Base-by-base conservation (phyloP, 2,329 filamentous ascomycete genomes). In the Colletotrichum euphorbiae region DNA sequence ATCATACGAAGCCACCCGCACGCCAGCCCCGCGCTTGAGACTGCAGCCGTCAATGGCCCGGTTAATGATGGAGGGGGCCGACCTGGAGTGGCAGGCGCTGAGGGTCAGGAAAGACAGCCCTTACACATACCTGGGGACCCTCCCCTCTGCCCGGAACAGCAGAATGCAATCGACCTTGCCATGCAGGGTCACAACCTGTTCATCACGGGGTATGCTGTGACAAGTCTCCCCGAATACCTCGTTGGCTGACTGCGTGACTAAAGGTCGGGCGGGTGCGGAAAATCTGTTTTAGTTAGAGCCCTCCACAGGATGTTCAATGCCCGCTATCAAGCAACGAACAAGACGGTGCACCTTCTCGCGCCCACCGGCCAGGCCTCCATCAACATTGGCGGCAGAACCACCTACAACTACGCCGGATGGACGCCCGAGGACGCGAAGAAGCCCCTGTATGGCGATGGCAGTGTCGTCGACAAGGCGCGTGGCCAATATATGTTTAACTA, bases 401-500 rank as follows among this genome's bases (percentile, higher is more conserved):
- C 55, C 17, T 48, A 36, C 36, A 33, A 24, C 7, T 50, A 50
- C 0, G 24, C 24, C 11, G n/a, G 24, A 1, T 57, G 55, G 55
- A 12, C 4, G 15, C 55, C 55, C 7, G 12, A 31, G 2, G 36
- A 40, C 6, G 5, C 33, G 28, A 15, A 3, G 13, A 17, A 46
- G 1, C 24, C 59, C 6, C 5, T 43, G 6, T 6, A 24, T 5
- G 6, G 31, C 8, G 21, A 21, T 21, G 21, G 21, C 21, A 21
- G 21, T 21, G 3, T 21, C 21, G 21, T 21, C 21, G 21, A 2
- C 2, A 21, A 21, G 21, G 36, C 61, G 0, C 31, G 15, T n/a
- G 6, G 36, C n/a, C 78, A 77, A 9, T 73, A 75, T 2, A 73
- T 80, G 0, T 75, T 70, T 21, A 73, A 78, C 1, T 78, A 83